A percentile compares a stretch with the other conserved stretches of the same genome.
Conservation (phyloP, 768 basidiomycete species). For the Cantharellus cinnabarinus region DNA sequence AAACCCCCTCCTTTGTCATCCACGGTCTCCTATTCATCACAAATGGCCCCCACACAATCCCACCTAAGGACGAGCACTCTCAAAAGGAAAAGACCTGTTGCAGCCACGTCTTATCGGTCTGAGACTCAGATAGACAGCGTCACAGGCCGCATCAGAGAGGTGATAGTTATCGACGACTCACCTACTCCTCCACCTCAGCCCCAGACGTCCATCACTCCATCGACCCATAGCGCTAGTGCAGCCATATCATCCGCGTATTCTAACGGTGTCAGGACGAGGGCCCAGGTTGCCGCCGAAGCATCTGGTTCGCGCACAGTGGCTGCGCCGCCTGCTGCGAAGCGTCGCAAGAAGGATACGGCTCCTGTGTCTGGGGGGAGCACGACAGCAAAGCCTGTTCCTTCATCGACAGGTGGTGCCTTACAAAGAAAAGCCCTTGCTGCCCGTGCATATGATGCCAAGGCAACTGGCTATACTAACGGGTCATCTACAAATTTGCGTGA, state of each 20-base stretch:
- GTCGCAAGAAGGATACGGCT: conserved; percentile 61
- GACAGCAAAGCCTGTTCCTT: neutral
- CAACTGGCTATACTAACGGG: neutral
- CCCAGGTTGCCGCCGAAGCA: conserved; percentile 71
- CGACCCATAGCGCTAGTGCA: neutral
- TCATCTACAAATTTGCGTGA: neutral
- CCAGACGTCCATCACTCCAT: neutral
- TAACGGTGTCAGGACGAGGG: conserved; percentile 35
- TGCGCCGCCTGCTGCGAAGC: conserved; percentile 54
- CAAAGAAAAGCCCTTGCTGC: conserved; percentile 7
- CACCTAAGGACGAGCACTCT: neutral
- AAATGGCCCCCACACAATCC: neutral
- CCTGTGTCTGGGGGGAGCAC: conserved; percentile 37
- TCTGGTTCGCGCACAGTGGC: conserved; percentile 42
- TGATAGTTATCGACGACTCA: conserved; percentile 85
- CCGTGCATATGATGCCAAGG: conserved; percentile 3
- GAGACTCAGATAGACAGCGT: conserved; percentile 58
- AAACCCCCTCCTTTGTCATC: neutral
- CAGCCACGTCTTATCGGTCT: conserved; percentile 3
- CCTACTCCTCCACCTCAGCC: conserved; percentile 33
- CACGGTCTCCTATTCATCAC: neutral
- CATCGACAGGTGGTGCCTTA: conserved; percentile 3
- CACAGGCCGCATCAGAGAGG: conserved; percentile 49
- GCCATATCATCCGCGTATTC: conserved; percentile 7
- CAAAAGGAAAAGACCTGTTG: neutral